A percentile compares a stretch with the other conserved stretches of the same genome.
Conservation (phyloP, 257 asterid species). For the Scutellaria galericulata region DNA sequence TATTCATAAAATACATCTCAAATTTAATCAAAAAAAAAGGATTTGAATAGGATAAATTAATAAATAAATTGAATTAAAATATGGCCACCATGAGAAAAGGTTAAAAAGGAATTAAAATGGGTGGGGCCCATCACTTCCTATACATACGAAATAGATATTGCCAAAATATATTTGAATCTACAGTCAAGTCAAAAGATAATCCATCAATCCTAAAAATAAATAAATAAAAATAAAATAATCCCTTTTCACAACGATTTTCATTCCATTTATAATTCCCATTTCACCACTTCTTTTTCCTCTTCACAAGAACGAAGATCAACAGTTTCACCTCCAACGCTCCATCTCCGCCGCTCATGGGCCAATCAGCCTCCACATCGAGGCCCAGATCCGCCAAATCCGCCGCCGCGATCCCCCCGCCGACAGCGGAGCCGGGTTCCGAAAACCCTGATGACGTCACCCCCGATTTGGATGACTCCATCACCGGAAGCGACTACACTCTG, state of each 20-base stretch:
- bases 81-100: too few species aligned
- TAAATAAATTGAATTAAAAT: too few species aligned
- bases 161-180: not conserved
- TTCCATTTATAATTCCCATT: constrained; percentile 37
- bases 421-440: constrained; percentile 18
- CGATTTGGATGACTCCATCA: constrained; percentile 7
- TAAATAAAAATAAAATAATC: not conserved
- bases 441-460: constrained; percentile 18
- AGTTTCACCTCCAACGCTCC: constrained; percentile 14
- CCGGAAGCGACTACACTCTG: constrained; percentile 46
- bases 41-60: too few species aligned
- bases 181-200: constrained; percentile 10
- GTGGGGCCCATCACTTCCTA: too few species aligned
- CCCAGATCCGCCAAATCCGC: constrained; percentile 41
- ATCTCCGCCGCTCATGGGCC: constrained; percentile 64
- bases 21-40: too few species aligned
- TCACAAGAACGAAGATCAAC: not conserved
- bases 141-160: not conserved
- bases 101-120: too few species aligned
- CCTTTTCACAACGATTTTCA: not conserved
- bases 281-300: constrained; percentile 27
- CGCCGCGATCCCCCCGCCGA: constrained; percentile 29
- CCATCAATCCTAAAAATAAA: not conserved
- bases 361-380: constrained; percentile 57
- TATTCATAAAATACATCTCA: too few species aligned